Percentiles rank a stretch among this genome's conserved stretches.
phyloP scores from a whole-genome alignment of 306 rosid genomes.

The Vachellia collinsii region DNA sequence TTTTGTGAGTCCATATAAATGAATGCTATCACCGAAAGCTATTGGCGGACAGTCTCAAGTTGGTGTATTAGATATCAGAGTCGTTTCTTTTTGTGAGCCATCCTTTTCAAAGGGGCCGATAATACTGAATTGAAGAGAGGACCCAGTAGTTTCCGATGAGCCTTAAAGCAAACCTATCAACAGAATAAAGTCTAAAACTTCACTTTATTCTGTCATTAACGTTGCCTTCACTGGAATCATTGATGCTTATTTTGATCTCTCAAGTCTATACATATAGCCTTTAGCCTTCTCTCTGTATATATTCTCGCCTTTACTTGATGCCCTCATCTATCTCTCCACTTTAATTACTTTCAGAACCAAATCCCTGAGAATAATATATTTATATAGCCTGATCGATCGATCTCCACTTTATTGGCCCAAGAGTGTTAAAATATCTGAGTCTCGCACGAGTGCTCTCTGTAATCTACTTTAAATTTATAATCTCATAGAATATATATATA shows the following conservation, averaged over 20 bases:
- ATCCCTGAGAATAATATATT: background rate
- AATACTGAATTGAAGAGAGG: background rate
- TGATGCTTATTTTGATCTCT: conserved; percentile 22
- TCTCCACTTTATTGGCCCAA: conserved; percentile 30
- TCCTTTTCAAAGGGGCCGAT: background rate
- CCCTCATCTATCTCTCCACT: background rate
- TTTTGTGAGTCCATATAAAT: background rate
- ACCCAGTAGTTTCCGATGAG: background rate
- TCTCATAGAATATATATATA: conserved; percentile 3
- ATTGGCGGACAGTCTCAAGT: conserved; percentile 14
- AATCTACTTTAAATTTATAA: conserved; percentile 21
- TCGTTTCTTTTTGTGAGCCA: conserved; percentile 14
- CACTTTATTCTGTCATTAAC: conserved; percentile 51
- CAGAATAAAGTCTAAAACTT: conserved; percentile 15
- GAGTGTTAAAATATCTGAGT: conserved; percentile 19
- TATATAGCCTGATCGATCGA: background rate
- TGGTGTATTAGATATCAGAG: background rate
- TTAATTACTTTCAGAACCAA: background rate
- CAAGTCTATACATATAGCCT: conserved; percentile 3
- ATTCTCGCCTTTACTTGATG: conserved; percentile 36
- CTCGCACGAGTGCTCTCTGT: conserved; percentile 51
- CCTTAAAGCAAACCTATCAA: conserved; percentile 27
- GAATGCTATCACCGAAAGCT: conserved; percentile 32
- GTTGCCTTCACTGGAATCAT: conserved; percentile 34
- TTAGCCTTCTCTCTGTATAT: background rate